Percentiles rank a stretch among this genome's conserved stretches.
phyloP scores from a whole-genome alignment of 257 asterid species.

The Anisodus tanguticus region DNA sequence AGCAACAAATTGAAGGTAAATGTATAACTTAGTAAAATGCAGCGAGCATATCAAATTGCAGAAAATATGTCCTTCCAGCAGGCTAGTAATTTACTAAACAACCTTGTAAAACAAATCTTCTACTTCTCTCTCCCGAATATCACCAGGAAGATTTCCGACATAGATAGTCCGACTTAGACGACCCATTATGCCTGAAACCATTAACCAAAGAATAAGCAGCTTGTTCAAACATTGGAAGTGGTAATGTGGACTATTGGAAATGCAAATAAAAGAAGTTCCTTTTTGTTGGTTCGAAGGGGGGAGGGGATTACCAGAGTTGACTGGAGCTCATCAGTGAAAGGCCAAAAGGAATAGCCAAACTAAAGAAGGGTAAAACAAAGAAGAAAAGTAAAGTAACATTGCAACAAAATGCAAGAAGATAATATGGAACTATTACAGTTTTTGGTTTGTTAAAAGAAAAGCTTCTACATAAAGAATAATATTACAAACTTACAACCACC shows the following conservation, averaged over 20 bases:
- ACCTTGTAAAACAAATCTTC: conserved; percentile 89
- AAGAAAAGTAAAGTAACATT: not conserved
- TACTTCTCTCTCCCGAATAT: conserved; percentile 73
- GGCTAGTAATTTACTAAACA: not conserved
- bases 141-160: conserved; percentile 88
- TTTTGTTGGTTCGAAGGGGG: not conserved
- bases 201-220: not conserved
- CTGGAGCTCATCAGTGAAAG: not conserved
- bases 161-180: conserved; percentile 70
- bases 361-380: not conserved
- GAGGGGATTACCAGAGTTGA: not conserved
- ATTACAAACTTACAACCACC: not conserved
- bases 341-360: not conserved
- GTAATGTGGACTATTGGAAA: not conserved
- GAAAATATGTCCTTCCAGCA: not conserved
- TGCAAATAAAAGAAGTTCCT: not conserved
- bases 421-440: not conserved
- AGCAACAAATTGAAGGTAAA: not conserved
- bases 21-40: not conserved
- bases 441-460: not conserved
- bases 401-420: not conserved
- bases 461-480: not conserved
- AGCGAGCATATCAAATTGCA: not conserved
- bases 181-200: conserved; percentile 60
- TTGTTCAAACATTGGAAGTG: not conserved